A percentile compares a stretch with the other conserved stretches of the same genome.
Evolutionary conservation across 345 rosid genomes (phyloP).

Genomic region (Brassica nigra): DNA sequence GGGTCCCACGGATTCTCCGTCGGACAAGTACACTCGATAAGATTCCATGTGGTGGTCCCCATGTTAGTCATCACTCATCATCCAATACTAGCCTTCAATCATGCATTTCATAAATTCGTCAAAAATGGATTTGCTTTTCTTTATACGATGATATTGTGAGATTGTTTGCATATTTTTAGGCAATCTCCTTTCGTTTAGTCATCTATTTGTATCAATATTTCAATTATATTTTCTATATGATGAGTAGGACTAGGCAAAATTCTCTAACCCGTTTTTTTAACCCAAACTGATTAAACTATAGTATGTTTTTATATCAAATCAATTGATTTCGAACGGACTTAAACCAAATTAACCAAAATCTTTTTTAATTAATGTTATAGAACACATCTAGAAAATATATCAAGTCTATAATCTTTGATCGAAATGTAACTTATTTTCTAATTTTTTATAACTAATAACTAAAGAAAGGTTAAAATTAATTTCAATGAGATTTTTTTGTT

Average conservation of each 20-base stretch:
- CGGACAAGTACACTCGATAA: constrained; percentile 39
- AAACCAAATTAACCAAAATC: not conserved
- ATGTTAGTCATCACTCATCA: constrained; percentile 17
- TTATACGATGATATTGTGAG: constrained; percentile 23
- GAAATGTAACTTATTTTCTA: too few species aligned
- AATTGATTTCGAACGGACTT: too few species aligned
- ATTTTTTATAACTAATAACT: too few species aligned
- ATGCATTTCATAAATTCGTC: constrained; percentile 11
- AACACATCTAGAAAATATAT: not conserved
- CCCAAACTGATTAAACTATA: not conserved
- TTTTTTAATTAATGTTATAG: too few species aligned
- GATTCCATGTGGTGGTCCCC: constrained; percentile 42
- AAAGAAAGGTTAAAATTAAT: too few species aligned
- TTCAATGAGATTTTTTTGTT: too few species aligned
- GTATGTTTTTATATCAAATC: not conserved
- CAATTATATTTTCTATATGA: not conserved
- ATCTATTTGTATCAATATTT: not conserved
- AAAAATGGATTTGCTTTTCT: not conserved
- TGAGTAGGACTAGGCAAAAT: not conserved
- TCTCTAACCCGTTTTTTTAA: not conserved
- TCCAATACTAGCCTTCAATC: constrained; percentile 24
- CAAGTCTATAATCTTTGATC: too few species aligned
- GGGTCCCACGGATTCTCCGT: constrained; percentile 25
- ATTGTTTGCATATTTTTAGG: constrained; percentile 8
- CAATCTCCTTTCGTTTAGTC: not conserved